phyloP scores from a whole-genome alignment of 805 yeast genomes.

The Kluyveromyces siamensis region DNA sequence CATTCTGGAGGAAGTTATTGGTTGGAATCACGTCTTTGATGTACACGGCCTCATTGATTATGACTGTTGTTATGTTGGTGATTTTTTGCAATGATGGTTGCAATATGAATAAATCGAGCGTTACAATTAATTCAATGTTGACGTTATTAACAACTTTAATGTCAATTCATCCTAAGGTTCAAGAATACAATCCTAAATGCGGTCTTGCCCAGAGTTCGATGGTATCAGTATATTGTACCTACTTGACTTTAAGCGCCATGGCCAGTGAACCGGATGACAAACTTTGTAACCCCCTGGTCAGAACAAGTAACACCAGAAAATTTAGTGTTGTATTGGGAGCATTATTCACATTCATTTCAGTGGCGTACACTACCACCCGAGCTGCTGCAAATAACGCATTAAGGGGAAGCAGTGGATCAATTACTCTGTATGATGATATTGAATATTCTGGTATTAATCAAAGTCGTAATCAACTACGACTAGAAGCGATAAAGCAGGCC shows the following conservation, averaged over 20 bases:
- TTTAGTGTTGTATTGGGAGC: constrained; percentile 86
- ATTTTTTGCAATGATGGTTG: constrained; percentile 79
- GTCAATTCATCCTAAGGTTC: constrained; percentile 75
- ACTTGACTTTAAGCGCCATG: constrained; percentile 83
- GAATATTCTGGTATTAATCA: constrained; percentile 38
- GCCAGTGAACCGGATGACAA: constrained; percentile 95
- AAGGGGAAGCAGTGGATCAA: constrained; percentile 10
- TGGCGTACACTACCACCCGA: constrained; percentile 93
- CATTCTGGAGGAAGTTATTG: constrained; percentile 70
- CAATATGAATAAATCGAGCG: constrained; percentile 81
- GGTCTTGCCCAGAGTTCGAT: constrained; percentile 95
- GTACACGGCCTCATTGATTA: constrained; percentile 65
- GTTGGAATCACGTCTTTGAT: constrained; percentile 81
- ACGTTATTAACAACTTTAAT: constrained; percentile 55
- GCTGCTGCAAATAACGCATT: constrained; percentile 78
- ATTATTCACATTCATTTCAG: constrained; percentile 84
- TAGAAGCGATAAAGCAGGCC: constrained; percentile 84
- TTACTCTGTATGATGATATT: constrained; percentile 18
- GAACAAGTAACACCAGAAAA: constrained; percentile 85
- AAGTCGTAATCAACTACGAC: constrained; percentile 61
- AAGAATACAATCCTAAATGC: constrained; percentile 88
- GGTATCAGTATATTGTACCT: constrained; percentile 91
- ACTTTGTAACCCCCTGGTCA: constrained; percentile 81
- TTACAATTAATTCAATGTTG: constrained; percentile 63
- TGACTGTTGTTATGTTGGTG: constrained; percentile 73